A percentile compares a stretch with the other conserved stretches of the same genome.
These are phyloP conservation scores for Dryadomyces quercivorus DNA, from an alignment of 2,329 filamentous ascomycete species.

Conservation along the genomic window DNA sequence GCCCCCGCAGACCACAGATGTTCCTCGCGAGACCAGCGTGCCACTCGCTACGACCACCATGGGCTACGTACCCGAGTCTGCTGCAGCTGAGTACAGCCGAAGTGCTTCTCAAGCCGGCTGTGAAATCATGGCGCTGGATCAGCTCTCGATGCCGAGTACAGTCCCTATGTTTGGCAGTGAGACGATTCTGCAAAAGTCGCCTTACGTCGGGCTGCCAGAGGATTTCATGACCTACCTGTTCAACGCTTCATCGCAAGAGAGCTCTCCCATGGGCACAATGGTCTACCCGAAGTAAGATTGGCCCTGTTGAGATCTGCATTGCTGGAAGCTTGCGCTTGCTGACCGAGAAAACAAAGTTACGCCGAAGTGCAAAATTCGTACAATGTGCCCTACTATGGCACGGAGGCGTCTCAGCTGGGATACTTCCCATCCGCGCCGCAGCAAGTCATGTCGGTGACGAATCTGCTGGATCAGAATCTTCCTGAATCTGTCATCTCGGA, in stretches of 20 bases:
- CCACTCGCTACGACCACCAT: not conserved
- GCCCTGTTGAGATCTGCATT: too few relatives aligned
- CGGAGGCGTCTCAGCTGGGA: conserved; percentile 34
- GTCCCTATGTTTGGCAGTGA: conserved; percentile 84
- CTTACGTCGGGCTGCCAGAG: conserved; percentile 71
- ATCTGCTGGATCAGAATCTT: conserved; percentile 65
- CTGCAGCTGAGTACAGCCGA: conserved; percentile 34
- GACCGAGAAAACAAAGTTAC: conserved; percentile 23
- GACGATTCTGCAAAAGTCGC: conserved; percentile 66
- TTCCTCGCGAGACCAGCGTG: conserved; percentile 20
- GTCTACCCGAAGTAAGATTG: conserved; percentile 35
- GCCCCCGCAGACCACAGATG: conserved; percentile 24
- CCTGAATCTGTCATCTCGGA: conserved; percentile 76
- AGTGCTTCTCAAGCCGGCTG: conserved; percentile 28
- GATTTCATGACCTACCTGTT: conserved; percentile 82
- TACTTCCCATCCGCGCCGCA: conserved; percentile 50
- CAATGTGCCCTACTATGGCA: conserved; percentile 34
- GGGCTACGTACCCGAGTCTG: conserved; percentile 22
- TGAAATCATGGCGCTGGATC: conserved; percentile 49
- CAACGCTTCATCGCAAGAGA: conserved; percentile 46
- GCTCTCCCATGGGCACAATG: conserved; percentile 39
- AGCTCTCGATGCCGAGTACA: conserved; percentile 51
- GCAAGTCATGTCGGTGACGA: conserved; percentile 84
- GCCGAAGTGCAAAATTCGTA: conserved; percentile 38
- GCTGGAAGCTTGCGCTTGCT: not conserved